A percentile compares a stretch with the other conserved stretches of the same genome.
Conservation (phyloP, 78 protist species). For the Thecamonas trahens region DNA sequence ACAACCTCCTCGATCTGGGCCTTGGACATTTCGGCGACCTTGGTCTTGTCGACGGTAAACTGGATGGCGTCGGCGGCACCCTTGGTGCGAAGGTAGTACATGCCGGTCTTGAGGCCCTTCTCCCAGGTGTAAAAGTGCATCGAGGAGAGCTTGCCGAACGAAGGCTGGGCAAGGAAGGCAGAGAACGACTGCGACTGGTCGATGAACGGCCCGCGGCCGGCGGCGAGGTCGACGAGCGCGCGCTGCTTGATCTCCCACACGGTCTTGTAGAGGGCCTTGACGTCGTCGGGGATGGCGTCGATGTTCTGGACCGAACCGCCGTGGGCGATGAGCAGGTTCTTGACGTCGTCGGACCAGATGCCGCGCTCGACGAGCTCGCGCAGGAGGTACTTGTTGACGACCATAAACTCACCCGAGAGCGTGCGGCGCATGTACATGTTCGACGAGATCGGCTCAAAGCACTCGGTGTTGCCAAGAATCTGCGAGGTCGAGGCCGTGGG, state of each 20-base stretch:
- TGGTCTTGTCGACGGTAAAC: constrained; percentile 93
- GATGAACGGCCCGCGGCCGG: constrained; percentile 94
- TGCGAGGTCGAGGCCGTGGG: constrained; percentile 98
- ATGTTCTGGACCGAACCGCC: constrained; percentile 86
- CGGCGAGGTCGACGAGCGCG: constrained; percentile 93
- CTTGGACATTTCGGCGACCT: no score
- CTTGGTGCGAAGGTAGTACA: constrained; percentile 96
- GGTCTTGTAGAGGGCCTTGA: constrained; percentile 86
- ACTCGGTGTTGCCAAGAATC: constrained; percentile 97
- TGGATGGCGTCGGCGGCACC: constrained; percentile 93
- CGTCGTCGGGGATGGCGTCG: constrained; percentile 75
- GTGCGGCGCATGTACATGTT: constrained; percentile 93
- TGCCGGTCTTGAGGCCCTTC: constrained; percentile 96
- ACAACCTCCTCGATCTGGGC: not conserved
- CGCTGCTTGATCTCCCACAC: constrained; percentile 95
- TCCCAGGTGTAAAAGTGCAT: constrained; percentile 98
- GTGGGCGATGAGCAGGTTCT: constrained; percentile 73
- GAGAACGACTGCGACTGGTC: constrained; percentile 90
- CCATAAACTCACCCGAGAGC: constrained; percentile 90
- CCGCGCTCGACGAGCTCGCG: constrained; percentile 79
- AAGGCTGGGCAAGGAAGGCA: constrained; percentile 86
- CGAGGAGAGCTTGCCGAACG: constrained; percentile 74
- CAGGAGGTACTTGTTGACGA: constrained; percentile 89
- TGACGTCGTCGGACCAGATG: constrained; percentile 74
- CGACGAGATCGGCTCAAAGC: constrained; percentile 96